Conservation (phyloP, 495 filamentous ascomycete species). For the Umbilicaria muhlenbergii region DNA sequence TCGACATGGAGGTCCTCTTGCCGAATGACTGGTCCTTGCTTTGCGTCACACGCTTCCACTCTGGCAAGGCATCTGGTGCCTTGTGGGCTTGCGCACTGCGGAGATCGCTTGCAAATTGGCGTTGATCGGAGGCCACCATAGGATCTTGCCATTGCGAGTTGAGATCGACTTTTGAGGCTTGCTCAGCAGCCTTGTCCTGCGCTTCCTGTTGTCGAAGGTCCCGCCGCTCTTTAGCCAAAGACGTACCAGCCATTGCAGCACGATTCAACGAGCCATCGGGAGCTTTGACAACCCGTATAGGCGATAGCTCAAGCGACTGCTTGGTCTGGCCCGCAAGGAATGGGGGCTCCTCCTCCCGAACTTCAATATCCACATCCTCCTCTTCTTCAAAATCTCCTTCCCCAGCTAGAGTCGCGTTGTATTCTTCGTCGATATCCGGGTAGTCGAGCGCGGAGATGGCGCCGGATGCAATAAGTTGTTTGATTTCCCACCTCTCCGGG, state of each 20-base stretch:
- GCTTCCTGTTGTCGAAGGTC: slow-evolving; percentile 80
- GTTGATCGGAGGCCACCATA: slow-evolving; percentile 69
- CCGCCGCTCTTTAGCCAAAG: slow-evolving; percentile 77
- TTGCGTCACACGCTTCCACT: slow-evolving; percentile 81
- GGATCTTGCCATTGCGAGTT: slow-evolving; percentile 93
- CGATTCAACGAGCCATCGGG: slow-evolving; percentile 92
- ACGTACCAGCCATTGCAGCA: slow-evolving; percentile 83
- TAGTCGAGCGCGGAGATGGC: slow-evolving; percentile 82
- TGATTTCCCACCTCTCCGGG: slow-evolving; percentile 93
- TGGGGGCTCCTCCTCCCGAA: slow-evolving; percentile 88
- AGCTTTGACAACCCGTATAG: slow-evolving; percentile 91
- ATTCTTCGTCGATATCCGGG: slow-evolving; percentile 89
- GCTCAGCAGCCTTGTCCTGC: slow-evolving; percentile 66
- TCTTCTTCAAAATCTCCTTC: slow-evolving; percentile 86
- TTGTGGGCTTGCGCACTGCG: slow-evolving; percentile 39
- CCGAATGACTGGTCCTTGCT: slow-evolving; percentile 71
- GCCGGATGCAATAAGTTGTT: slow-evolving; percentile 88
- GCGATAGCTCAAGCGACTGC: slow-evolving; percentile 83
- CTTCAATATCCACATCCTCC: slow-evolving; percentile 94
- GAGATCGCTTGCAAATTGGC: slow-evolving; percentile 78
- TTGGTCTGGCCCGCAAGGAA: slow-evolving; percentile 95
- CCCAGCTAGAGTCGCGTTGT: slow-evolving; percentile 71
- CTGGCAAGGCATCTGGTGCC: slow-evolving; percentile 56
- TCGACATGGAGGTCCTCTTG: slow-evolving; percentile 77
- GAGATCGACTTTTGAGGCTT: slow-evolving; percentile 68